Evolutionary conservation across 2,329 filamentous ascomycete genomes (phyloP).

Genomic region (Aspergillus tamarii): DNA sequence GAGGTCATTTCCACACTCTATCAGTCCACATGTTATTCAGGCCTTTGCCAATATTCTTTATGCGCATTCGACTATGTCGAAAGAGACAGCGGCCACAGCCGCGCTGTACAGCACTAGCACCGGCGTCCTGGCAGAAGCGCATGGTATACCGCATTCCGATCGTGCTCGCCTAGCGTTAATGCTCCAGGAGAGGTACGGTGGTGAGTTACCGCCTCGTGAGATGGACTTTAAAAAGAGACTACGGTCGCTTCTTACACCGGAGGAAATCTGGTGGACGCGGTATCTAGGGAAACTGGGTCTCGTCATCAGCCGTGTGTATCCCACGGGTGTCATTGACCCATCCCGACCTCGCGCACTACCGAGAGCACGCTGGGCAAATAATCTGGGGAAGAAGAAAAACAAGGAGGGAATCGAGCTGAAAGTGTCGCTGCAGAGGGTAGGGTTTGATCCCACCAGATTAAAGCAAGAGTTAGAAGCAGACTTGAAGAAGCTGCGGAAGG

Average conservation of each 20-base stretch:
- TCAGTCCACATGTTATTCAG: slow-evolving; percentile 31
- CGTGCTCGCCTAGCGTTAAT: slow-evolving; percentile 38
- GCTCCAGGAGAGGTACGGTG: slow-evolving; percentile 38
- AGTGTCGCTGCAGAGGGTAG: slow-evolving; percentile 28
- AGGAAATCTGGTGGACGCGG: slow-evolving; percentile 41
- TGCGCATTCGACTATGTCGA: slow-evolving; percentile 35
- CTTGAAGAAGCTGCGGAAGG: slow-evolving; percentile 34
- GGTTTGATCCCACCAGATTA: slow-evolving; percentile 28
- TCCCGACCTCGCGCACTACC: slow-evolving; percentile 31
- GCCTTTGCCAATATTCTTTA: slow-evolving; percentile 39
- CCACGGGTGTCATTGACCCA: slow-evolving; percentile 31
- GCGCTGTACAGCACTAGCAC: slow-evolving; percentile 38
- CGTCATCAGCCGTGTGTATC: slow-evolving; percentile 35
- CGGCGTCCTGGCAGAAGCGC: slow-evolving; percentile 35
- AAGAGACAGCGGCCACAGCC: slow-evolving; percentile 35
- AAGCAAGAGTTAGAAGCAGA: slow-evolving; percentile 29
- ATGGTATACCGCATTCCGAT: slow-evolving; percentile 38
- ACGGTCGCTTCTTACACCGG: slow-evolving; percentile 31
- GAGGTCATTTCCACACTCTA: slow-evolving; percentile 28
- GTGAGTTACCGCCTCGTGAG: slow-evolving; percentile 38
- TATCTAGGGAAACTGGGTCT: slow-evolving; percentile 37
- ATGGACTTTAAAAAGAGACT: slow-evolving; percentile 31
- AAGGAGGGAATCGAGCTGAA: slow-evolving; percentile 33
- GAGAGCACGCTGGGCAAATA: slow-evolving; percentile 31
- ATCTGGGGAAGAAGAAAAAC: slow-evolving; percentile 37